Percentiles rank a stretch among this genome's conserved stretches.
These are phyloP conservation scores for Fonsecaea erecta DNA, from an alignment of 2,329 filamentous ascomycete species.

Conservation along the genomic window DNA sequence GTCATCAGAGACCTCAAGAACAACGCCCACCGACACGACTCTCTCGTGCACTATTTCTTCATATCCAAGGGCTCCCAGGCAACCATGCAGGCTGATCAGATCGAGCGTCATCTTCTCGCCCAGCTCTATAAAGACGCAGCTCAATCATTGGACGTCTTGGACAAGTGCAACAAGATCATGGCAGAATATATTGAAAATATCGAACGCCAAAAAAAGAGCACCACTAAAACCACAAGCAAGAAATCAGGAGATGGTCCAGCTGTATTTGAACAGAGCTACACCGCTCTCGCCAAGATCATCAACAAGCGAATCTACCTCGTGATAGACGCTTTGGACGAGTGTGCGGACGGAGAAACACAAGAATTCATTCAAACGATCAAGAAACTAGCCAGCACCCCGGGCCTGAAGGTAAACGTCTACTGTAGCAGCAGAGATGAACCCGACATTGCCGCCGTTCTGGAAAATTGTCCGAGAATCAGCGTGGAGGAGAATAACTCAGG, in stretches of 20 bases:
- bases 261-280: neutral
- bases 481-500: neutral
- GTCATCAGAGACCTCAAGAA: neutral
- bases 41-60: neutral
- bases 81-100: neutral
- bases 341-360: neutral
- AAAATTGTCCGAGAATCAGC: neutral
- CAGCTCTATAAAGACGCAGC: neutral
- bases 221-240: neutral
- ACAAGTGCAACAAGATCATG: neutral
- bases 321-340: constrained; percentile 1
- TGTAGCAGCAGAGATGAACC: constrained; percentile 1
- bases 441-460: neutral
- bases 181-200: neutral
- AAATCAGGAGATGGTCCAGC: neutral
- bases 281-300: neutral
- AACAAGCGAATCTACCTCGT: constrained; percentile 1
- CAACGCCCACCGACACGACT: neutral
- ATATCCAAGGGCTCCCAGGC: neutral
- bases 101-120: neutral
- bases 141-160: neutral
- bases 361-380: constrained; percentile 3
- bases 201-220: neutral
- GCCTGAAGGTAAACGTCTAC: neutral
- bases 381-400: neutral